Evolutionary conservation across 129 eudicot species (phyloP), one percentile per base, ranked within the genome.

Genomic region (Chrysanthemum makinoi): DNA sequence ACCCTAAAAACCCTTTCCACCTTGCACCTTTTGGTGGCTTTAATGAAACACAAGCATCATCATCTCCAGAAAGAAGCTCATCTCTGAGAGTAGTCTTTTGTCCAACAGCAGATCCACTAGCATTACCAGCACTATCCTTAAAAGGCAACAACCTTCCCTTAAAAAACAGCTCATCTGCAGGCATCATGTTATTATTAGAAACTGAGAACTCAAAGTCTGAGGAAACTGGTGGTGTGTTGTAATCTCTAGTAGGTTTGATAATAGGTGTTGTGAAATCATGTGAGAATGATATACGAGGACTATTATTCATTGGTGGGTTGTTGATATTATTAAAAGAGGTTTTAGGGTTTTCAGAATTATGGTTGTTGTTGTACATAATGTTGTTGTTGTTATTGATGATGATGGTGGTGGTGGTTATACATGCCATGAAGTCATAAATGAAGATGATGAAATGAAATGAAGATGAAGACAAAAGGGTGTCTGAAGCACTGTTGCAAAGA

Each of bases 201-300:
- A 86, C 96, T 19, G 93, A 86, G 15, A 91, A 91, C 81, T 91
- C 97, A 19, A 91, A 91, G 66, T 91, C 97, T 6, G 95, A 83
- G 16, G 93, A 86, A 2, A 82, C 87, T 0, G 94, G 95, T 0
- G 89, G 82, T 28, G 69, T 61, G 80, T n/a, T 22, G 48, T 51
- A 51, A 14, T 79, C 79, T 19, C 80, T 43, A 56, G 44, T 60
- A 81, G 77, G 46, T 44, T 62, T 72, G 72, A 14, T 76, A 69
- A 80, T 58, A 6, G 95, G 76, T 47, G 88, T 91, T 0, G 86
- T 89, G 75, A 91, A 91, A 69, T 91, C 97, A 52, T 86, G 85
- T 39, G 97, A 91, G 82, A 91, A 91, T 26, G 97, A 91, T 57
- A 91, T 91, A 63, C 97, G 79, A 4, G 97, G 97, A 82, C 46